Base-by-base conservation (phyloP, 2,329 filamentous ascomycete genomes). In the Gyromitra esculenta region DNA sequence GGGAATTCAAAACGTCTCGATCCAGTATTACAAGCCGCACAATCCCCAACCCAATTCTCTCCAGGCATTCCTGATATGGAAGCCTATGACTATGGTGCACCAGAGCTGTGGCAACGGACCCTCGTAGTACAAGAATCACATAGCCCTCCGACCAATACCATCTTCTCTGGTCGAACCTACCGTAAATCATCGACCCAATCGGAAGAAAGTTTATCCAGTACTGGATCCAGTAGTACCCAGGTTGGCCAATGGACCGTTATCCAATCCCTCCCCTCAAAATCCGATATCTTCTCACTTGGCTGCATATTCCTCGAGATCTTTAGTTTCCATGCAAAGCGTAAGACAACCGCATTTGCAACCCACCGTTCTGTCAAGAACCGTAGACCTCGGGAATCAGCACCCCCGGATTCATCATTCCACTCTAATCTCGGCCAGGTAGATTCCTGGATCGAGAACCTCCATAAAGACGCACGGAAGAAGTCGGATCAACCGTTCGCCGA, bases 231-330 rank as follows among this genome's bases (percentile, higher is more conserved):
- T 11, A 63, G 62, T 21, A 72, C 73, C 2, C 65, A 76, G 13
- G 48, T 82, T 81, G 35, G 59, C 5, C 64, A 83, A 81, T 13
- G 82, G 80, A 81, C 67, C 5, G 41, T 65, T 35, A 15, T 63
- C 31, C 18, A 25, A 54, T 60, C 75, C 45, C 64, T 37, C 68
- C 56, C 72, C 8, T 60, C 72, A 11, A 81, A 82, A 76, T 88
- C 90, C 57, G 92, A 94, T 81, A 85, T 94, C 21, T 94, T 91
- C 83, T 92, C 91, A 1, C 85, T 93, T 0, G 91, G 89, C 8
- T 92, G 91, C 82, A 86, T 93, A 66, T 91, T 91, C 76, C 85
- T 93, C 15, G 91, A 94, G 78, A 87, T 94, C 39, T 81, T 93
- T 21, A 89, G 89, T 25, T 89, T 92, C 81, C 85, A 92, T 73